phyloP scores from a whole-genome alignment of 2,329 filamentous ascomycete genomes.

The Rhynchosporium graminicola region DNA sequence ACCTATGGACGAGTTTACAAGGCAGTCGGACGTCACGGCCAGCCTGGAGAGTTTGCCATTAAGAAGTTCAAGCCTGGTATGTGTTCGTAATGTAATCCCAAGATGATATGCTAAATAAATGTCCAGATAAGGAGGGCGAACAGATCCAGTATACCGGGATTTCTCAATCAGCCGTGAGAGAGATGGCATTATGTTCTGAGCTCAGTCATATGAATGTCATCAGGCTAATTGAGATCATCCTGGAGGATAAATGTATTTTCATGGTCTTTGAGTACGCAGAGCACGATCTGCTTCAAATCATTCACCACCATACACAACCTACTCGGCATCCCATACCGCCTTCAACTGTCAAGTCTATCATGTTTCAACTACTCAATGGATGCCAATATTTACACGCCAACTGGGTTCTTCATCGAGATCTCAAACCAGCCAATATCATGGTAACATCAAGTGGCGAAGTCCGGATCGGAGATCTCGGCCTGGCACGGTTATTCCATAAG shows the following conservation, averaged over 20 bases:
- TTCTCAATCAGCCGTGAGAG: conserved; percentile 92
- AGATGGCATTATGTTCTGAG: conserved; percentile 96
- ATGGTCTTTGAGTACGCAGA: conserved; percentile 99
- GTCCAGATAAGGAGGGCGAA: conserved; percentile 87
- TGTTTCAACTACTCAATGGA: conserved; percentile 94
- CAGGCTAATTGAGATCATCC: conserved; percentile 87
- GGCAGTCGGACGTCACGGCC: conserved; percentile 73
- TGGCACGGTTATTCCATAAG: conserved; percentile 92
- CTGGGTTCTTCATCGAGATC: conserved; percentile 94
- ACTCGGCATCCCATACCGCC: conserved; percentile 86
- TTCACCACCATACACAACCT: conserved; percentile 91
- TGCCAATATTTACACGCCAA: conserved; percentile 93
- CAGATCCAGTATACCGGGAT: conserved; percentile 94
- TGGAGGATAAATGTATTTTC: conserved; percentile 98
- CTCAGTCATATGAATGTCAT: conserved; percentile 88
- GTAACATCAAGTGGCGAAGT: conserved; percentile 88
- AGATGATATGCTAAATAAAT: conserved; percentile 11
- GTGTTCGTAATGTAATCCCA: not conserved
- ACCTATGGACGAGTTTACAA: conserved; percentile 99
- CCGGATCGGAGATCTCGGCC: conserved; percentile 90
- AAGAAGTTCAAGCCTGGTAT: conserved; percentile 70
- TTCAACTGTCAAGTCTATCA: conserved; percentile 85
- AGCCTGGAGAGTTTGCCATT: conserved; percentile 88
- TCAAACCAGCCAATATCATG: conserved; percentile 99
- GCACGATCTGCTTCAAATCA: conserved; percentile 95